Evolutionary conservation across 2,329 filamentous ascomycete genomes (phyloP).

Genomic region (Pestalotiopsis sp.): DNA sequence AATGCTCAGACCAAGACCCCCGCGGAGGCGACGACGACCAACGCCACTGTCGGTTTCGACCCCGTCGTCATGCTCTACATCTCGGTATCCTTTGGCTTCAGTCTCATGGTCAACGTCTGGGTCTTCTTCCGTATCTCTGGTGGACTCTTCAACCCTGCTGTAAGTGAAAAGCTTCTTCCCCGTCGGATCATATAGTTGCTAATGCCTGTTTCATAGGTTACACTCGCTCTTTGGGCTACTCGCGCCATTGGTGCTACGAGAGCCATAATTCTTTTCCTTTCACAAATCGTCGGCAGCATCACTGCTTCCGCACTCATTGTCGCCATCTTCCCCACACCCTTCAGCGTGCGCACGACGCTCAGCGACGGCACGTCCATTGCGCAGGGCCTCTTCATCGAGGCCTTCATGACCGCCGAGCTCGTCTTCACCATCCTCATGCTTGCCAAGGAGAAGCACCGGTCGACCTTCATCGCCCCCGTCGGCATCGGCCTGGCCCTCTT

Average conservation of each 20-base stretch:
- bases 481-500: conserved; percentile 66
- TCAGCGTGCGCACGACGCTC: conserved; percentile 51
- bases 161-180: conserved; percentile 16
- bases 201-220: conserved; percentile 5
- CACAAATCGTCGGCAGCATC: conserved; percentile 20
- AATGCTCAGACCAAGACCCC: conserved; percentile 31
- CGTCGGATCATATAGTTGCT: neutral
- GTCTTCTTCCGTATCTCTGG: conserved; percentile 41
- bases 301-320: conserved; percentile 36
- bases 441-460: conserved; percentile 64
- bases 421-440: conserved; percentile 61
- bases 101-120: conserved; percentile 40
- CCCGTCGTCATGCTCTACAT: conserved; percentile 32
- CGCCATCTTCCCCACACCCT: conserved; percentile 45
- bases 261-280: conserved; percentile 16
- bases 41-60: conserved; percentile 19
- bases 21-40: conserved; percentile 17
- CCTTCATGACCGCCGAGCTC: conserved; percentile 55
- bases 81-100: conserved; percentile 34
- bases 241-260: conserved; percentile 15
- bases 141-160: conserved; percentile 24
- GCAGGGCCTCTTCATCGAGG: conserved; percentile 58
- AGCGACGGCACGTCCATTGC: conserved; percentile 44
- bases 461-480: conserved; percentile 63
- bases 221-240: conserved; percentile 20